A percentile compares a stretch with the other conserved stretches of the same genome.
Evolutionary conservation across 148 eudicot genomes (phyloP).

Genomic region (Amaranthus cruentus): DNA sequence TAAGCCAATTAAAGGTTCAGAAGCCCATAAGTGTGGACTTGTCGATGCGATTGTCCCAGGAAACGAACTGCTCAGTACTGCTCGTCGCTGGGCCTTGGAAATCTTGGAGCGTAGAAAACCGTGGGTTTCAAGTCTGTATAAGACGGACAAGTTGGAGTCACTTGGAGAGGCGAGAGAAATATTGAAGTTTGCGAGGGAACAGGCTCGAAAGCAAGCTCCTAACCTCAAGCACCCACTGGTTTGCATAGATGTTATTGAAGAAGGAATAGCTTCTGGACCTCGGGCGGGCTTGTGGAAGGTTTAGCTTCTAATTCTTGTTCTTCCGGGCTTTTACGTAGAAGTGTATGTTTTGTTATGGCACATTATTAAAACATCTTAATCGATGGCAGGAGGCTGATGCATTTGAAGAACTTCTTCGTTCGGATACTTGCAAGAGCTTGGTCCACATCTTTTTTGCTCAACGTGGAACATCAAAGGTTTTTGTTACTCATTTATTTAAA

Average conservation of each 20-base stretch:
- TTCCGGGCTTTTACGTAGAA: not conserved
- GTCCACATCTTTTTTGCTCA: slow-evolving; percentile 89
- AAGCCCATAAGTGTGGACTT: slow-evolving; percentile 80
- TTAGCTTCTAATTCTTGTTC: not conserved
- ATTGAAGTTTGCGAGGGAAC: slow-evolving; percentile 77
- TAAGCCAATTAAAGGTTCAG: slow-evolving; percentile 71
- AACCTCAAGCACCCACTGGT: slow-evolving; percentile 72
- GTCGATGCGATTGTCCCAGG: slow-evolving; percentile 82
- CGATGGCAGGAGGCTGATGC: slow-evolving; percentile 71
- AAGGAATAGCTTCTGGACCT: slow-evolving; percentile 82
- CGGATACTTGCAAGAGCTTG: slow-evolving; percentile 93
- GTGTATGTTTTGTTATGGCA: not conserved
- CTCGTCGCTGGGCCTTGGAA: slow-evolving; percentile 87
- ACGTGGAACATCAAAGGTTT: slow-evolving; percentile 90
- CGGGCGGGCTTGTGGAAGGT: slow-evolving; percentile 96
- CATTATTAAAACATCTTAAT: not conserved
- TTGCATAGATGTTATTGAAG: slow-evolving; percentile 88
- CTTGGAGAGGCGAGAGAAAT: slow-evolving; percentile 90
- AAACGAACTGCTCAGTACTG: slow-evolving; percentile 55
- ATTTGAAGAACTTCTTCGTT: slow-evolving; percentile 58
- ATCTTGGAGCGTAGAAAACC: slow-evolving; percentile 73
- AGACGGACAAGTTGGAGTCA: slow-evolving; percentile 78
- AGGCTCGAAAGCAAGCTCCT: slow-evolving; percentile 75
- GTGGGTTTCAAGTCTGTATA: slow-evolving; percentile 76
- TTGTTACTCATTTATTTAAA: not conserved